A percentile compares a stretch with the other conserved stretches of the same genome.
phyloP scores from a whole-genome alignment of 2,329 filamentous ascomycete genomes.

The Fusarium robinianum region DNA sequence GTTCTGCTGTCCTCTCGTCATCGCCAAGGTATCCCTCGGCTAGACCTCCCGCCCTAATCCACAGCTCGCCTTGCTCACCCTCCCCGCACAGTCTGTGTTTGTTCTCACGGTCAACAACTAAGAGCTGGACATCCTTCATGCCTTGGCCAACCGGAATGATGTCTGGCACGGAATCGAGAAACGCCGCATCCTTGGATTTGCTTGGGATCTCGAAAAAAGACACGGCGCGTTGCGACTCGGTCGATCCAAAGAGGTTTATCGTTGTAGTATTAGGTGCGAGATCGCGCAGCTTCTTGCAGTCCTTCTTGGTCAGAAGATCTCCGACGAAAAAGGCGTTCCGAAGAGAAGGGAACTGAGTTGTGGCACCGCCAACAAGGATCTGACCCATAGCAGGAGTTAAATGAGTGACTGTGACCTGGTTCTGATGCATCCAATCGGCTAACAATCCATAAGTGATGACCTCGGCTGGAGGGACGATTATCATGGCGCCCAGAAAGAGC shows the following conservation, averaged over 20 bases:
- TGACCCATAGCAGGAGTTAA: constrained; percentile 97
- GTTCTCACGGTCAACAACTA: constrained; percentile 76
- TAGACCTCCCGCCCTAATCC: constrained; percentile 79
- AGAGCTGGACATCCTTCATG: constrained; percentile 86
- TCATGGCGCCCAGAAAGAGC: constrained; percentile 78
- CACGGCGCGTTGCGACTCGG: constrained; percentile 61
- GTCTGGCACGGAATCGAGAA: constrained; percentile 57
- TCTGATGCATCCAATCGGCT: constrained; percentile 83
- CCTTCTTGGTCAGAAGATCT: constrained; percentile 82
- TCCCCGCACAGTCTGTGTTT: constrained; percentile 72
- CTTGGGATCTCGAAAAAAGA: constrained; percentile 81
- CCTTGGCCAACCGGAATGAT: constrained; percentile 82
- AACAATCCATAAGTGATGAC: constrained; percentile 79
- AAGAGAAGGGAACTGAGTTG: constrained; percentile 62
- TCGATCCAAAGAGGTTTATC: too few relatives aligned
- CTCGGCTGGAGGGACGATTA: constrained; percentile 79
- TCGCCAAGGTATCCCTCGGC: constrained; percentile 78
- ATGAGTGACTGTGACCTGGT: constrained; percentile 78
- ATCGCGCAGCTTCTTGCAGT: constrained; percentile 75
- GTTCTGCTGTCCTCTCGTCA: constrained; percentile 68
- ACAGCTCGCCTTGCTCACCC: constrained; percentile 84
- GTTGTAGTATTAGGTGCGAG: too few relatives aligned
- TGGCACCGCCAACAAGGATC: constrained; percentile 85
- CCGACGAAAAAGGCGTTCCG: constrained; percentile 89
- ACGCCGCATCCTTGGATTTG: constrained; percentile 61